Evolutionary conservation across 1,284 basidiomycete genomes (phyloP).

Genomic region (Rhizoctonia solani): DNA sequence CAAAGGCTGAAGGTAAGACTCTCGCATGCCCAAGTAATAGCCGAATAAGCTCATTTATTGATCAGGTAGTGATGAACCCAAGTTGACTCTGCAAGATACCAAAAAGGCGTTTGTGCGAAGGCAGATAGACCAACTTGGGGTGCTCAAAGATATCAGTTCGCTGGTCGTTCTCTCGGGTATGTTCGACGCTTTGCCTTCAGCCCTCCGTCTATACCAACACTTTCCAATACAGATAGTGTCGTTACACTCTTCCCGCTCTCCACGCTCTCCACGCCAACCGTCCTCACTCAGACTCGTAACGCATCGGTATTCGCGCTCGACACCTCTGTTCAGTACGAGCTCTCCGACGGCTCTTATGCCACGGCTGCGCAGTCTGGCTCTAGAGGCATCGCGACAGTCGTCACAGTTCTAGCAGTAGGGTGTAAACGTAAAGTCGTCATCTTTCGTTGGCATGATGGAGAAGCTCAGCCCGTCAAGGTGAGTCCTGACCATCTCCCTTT

Average conservation of each 20-base stretch:
- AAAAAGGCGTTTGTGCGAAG: slow-evolving; percentile 67
- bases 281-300: slow-evolving; percentile 71
- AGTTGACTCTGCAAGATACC: slow-evolving; percentile 61
- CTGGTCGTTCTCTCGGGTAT: slow-evolving; percentile 81
- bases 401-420: slow-evolving; percentile 83
- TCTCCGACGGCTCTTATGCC: slow-evolving; percentile 17
- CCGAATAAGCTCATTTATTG: background rate
- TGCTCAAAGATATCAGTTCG: slow-evolving; percentile 80
- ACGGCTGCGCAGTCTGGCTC: slow-evolving; percentile 35
- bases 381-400: slow-evolving; percentile 59
- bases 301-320: slow-evolving; percentile 81
- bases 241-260: slow-evolving; percentile 69
- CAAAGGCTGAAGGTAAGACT: slow-evolving; percentile 47
- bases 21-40: too few species aligned
- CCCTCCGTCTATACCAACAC: background rate
- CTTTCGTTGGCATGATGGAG: slow-evolving; percentile 85
- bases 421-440: slow-evolving; percentile 84
- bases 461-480: slow-evolving; percentile 75
- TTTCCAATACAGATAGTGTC: slow-evolving; percentile 55
- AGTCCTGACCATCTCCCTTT: slow-evolving; percentile 39
- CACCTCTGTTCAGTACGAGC: slow-evolving; percentile 59
- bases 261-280: slow-evolving; percentile 66
- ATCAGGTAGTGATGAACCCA: slow-evolving; percentile 47
- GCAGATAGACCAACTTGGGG: slow-evolving; percentile 84
- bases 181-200: slow-evolving; percentile 40